These are phyloP conservation scores for Immersiella caudata DNA, from an alignment of 495 filamentous ascomycete genomes.

Conservation along the genomic window DNA sequence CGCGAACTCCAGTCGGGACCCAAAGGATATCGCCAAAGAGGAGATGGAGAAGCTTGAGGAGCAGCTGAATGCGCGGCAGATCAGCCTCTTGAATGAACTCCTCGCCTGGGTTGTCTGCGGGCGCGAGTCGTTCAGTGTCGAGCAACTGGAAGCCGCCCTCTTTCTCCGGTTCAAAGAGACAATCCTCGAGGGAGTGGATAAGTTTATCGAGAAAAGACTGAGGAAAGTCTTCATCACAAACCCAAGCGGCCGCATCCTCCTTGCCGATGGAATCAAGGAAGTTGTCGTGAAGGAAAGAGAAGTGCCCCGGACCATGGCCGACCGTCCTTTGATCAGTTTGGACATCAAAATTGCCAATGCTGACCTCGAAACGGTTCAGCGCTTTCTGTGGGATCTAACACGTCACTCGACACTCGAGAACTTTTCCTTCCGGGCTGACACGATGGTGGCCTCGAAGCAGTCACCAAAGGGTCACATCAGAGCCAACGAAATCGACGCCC, in stretches of 20 bases:
- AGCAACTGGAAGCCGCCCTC: constrained; percentile 15
- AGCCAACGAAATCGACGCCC: constrained; percentile 4
- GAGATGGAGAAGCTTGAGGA: constrained; percentile 10
- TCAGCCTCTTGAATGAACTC: constrained; percentile 9
- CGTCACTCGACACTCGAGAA: constrained; percentile 10
- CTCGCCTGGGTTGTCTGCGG: constrained; percentile 13
- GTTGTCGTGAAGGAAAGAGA: constrained; percentile 14
- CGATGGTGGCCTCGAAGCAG: not conserved
- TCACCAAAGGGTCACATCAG: constrained; percentile 1
- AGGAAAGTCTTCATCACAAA: constrained; percentile 7
- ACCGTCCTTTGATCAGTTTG: constrained; percentile 13
- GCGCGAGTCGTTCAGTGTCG: constrained; percentile 1
- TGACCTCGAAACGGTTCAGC: constrained; percentile 4
- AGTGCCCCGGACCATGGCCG: not conserved
- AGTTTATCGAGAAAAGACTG: constrained; percentile 5
- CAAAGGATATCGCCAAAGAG: not conserved
- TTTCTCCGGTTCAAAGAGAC: not conserved
- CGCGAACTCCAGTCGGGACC: not conserved
- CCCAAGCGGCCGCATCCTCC: not conserved
- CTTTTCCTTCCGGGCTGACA: constrained; percentile 8
- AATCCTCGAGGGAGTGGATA: constrained; percentile 7
- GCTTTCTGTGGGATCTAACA: constrained; percentile 19
- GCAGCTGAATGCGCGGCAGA: not conserved
- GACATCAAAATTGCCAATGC: constrained; percentile 14
- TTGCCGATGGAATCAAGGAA: not conserved